Evolutionary conservation across 257 asterid genomes (phyloP), one percentile per base, ranked within the genome.

Genomic region (Cinchona pubescens): DNA sequence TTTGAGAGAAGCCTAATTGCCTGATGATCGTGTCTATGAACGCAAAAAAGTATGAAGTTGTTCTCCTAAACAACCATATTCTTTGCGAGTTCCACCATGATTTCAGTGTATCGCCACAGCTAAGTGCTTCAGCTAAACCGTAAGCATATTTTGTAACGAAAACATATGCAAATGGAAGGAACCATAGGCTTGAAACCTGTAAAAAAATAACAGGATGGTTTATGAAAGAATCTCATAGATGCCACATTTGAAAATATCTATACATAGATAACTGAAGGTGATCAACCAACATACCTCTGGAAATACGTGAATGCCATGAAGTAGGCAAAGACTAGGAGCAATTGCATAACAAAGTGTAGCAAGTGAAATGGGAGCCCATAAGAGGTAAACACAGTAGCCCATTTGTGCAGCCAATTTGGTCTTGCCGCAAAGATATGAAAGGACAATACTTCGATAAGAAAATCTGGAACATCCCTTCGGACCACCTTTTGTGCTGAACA

Each of bases 401-500:
- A 90, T 86, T 61, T 88, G 96, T 19, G 91, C 90, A 58, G 88
- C 85, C 6, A 90, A 62, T 46, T 69, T 73, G 75, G 91, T 88
- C 78, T 81, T 92, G 1, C 91, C 84, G 30, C 64, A 84, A 2
- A 71, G 79, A 81, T 32, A 79, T 79, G 82, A 90, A 88, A 74
- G 96, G 96, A 53, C 95, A 87, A 59, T 86, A 88, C 78, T 84
- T 87, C 78, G 95, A 90, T n/a, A 83, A 34, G 85, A 93, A 93
- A 62, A 90, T 87, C 81, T 90, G 96, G 67, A 93, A 88, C 86
- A 88, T 32, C 43, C 98, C 98, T 67, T 87, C 93, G 3, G 86
- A 79, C 98, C 98, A 93, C 80, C 98, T 90, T 78, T 88, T 87
- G 82, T 65, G 82, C 82, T 93, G 98, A 73, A 93, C 78, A 43